Evolutionary conservation across 176 grass and related monocot species (phyloP).

Genomic region (Avena insularis): DNA sequence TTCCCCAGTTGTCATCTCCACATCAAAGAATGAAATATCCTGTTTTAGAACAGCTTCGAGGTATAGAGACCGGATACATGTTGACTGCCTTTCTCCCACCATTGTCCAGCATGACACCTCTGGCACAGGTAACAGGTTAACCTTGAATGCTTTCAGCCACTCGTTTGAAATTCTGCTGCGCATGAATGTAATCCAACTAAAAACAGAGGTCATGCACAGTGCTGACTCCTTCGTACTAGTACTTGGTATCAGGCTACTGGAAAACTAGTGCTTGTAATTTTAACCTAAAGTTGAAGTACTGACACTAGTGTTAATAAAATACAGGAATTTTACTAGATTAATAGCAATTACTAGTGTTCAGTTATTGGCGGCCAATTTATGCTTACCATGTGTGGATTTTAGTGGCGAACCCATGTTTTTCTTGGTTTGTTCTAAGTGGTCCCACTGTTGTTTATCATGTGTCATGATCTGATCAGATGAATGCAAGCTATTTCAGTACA

Average conservation of each 20-base stretch:
- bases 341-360: not conserved
- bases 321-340: not conserved
- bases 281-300: not conserved
- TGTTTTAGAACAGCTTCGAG: constrained; percentile 53
- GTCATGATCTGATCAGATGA: not conserved
- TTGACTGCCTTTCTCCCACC: constrained; percentile 63
- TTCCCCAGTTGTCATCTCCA: constrained; percentile 66
- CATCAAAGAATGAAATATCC: constrained; percentile 65
- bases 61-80: constrained; percentile 54
- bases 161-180: constrained; percentile 29
- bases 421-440: not conserved
- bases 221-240: not conserved
- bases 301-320: not conserved
- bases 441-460: not conserved
- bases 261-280: not conserved
- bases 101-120: constrained; percentile 70
- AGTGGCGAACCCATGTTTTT: no score
- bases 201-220: not conserved
- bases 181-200: not conserved
- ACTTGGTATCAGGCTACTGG: not conserved
- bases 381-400: not conserved
- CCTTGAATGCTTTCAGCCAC: constrained; percentile 1
- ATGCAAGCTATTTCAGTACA: not conserved
- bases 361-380: not conserved
- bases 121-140: constrained; percentile 39